phyloP scores from a whole-genome alignment of 805 yeast genomes.

The Maudiozyma barnettii region DNA sequence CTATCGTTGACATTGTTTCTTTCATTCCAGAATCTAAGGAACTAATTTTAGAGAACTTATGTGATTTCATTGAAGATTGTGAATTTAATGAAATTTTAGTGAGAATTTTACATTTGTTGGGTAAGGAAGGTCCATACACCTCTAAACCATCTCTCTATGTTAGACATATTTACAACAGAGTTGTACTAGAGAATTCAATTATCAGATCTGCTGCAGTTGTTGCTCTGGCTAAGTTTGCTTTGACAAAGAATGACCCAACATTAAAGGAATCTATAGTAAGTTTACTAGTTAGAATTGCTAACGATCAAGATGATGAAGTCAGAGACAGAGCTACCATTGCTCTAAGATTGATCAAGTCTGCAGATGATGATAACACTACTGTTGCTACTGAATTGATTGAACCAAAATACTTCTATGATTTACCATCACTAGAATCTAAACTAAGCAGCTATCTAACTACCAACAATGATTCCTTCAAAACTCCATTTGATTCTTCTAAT shows the following conservation, averaged over 20 bases:
- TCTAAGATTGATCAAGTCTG: slow-evolving; percentile 49
- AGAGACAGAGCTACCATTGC: slow-evolving; percentile 94
- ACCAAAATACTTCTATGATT: slow-evolving; percentile 60
- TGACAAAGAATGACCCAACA: slow-evolving; percentile 56
- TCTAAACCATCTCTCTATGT: slow-evolving; percentile 81
- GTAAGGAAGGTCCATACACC: slow-evolving; percentile 88
- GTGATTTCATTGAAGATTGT: slow-evolving; percentile 97
- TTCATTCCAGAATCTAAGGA: slow-evolving; percentile 79
- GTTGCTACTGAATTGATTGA: slow-evolving; percentile 45
- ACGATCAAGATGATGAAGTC: slow-evolving; percentile 90
- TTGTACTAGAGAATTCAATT: slow-evolving; percentile 89
- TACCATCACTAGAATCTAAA: slow-evolving; percentile 69
- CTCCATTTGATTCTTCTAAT: slow-evolving; percentile 60
- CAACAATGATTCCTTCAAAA: slow-evolving; percentile 31
- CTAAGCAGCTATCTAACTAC: slow-evolving; percentile 55
- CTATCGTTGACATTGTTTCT: slow-evolving; percentile 82
- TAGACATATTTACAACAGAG: slow-evolving; percentile 93
- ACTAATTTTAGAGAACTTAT: slow-evolving; percentile 72
- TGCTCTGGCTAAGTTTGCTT: slow-evolving; percentile 84
- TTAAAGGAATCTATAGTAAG: slow-evolving; percentile 62
- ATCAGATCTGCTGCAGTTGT: slow-evolving; percentile 93
- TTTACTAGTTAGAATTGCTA: slow-evolving; percentile 71
- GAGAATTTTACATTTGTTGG: slow-evolving; percentile 83
- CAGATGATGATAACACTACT: slow-evolving; percentile 26
- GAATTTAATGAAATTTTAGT: slow-evolving; percentile 90